A percentile compares a stretch with the other conserved stretches of the same genome.
These are phyloP conservation scores for Chondrus crispus DNA, from an alignment of 23 red algal species.

Conservation along the genomic window DNA sequence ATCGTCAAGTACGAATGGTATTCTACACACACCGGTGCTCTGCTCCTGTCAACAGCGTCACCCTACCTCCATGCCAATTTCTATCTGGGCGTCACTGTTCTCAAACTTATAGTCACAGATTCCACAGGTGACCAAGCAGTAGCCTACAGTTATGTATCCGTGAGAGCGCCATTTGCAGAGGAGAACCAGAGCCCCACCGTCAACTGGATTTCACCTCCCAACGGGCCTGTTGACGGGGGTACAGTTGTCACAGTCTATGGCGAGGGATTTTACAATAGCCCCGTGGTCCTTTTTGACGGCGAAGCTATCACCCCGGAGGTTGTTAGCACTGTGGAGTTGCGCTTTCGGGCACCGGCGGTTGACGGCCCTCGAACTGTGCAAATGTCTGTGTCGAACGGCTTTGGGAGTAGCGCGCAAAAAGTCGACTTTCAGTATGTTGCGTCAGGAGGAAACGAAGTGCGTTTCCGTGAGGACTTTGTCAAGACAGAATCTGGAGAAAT, in stretches of 20 bases:
- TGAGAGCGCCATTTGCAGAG: constrained; percentile 27
- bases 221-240: constrained; percentile 21
- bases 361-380: background rate
- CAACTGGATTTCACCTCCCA: background rate
- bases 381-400: constrained; percentile 39
- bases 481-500: background rate
- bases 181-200: constrained; percentile 23
- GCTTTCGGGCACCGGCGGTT: constrained; percentile 15
- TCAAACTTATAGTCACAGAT: constrained; percentile 68
- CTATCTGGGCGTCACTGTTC: constrained; percentile 40
- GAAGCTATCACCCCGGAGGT: constrained; percentile 9
- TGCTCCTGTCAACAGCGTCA: constrained; percentile 22
- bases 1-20: constrained; percentile 59
- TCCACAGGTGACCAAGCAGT: constrained; percentile 49
- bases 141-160: constrained; percentile 49
- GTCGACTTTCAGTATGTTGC: constrained; percentile 43
- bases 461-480: constrained; percentile 27
- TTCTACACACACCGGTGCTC: constrained; percentile 10
- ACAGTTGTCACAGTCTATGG: constrained; percentile 39
- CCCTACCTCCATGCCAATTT: constrained; percentile 49
- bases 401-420: constrained; percentile 41
- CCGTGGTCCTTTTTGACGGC: constrained; percentile 16
- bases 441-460: constrained; percentile 21
- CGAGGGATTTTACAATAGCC: constrained; percentile 56
- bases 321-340: constrained; percentile 31